Percentiles rank a stretch among this genome's conserved stretches.
Evolutionary conservation across 2,329 filamentous ascomycete genomes (phyloP).

Genomic region (Hypoxylon sp.): DNA sequence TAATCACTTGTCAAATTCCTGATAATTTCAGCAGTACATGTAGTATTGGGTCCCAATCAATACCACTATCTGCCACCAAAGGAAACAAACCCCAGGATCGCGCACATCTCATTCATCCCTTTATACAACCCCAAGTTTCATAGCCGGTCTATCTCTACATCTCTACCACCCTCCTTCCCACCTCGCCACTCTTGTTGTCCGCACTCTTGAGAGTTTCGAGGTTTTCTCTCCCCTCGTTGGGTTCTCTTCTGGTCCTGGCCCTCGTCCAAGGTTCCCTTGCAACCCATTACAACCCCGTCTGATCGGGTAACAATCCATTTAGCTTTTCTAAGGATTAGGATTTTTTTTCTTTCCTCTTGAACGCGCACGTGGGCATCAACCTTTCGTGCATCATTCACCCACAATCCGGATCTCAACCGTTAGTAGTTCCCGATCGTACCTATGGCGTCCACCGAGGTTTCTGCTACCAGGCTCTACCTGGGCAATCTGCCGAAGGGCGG

Average conservation of each 20-base stretch:
- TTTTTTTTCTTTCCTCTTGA: constrained; percentile 2
- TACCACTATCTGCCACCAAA: constrained; percentile 5
- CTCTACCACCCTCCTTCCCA: constrained; percentile 19
- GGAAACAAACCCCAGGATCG: neutral
- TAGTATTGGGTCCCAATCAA: constrained; percentile 21
- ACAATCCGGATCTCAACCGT: constrained; percentile 22
- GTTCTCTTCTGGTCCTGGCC: constrained; percentile 21
- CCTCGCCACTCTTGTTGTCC: constrained; percentile 21
- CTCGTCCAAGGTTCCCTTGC: constrained; percentile 5
- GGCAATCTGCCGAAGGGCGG: constrained; percentile 97
- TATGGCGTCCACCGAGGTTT: constrained; percentile 73
- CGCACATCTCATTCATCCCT: constrained; percentile 1
- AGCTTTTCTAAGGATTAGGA: constrained; percentile 13
- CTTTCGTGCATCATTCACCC: constrained; percentile 13
- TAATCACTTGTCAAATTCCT: constrained; percentile 38
- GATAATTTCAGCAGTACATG: constrained; percentile 19
- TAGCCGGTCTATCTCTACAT: constrained; percentile 33
- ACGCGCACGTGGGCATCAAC: constrained; percentile 25
- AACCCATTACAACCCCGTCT: constrained; percentile 14
- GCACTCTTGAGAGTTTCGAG: constrained; percentile 27
- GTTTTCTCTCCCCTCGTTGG: constrained; percentile 30
- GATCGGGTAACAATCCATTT: constrained; percentile 54
- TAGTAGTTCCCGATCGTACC: constrained; percentile 28
- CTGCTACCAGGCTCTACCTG: constrained; percentile 94
- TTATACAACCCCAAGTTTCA: constrained; percentile 8